phyloP scores from a whole-genome alignment of 306 rosid genomes.

The Dryas drummondii region DNA sequence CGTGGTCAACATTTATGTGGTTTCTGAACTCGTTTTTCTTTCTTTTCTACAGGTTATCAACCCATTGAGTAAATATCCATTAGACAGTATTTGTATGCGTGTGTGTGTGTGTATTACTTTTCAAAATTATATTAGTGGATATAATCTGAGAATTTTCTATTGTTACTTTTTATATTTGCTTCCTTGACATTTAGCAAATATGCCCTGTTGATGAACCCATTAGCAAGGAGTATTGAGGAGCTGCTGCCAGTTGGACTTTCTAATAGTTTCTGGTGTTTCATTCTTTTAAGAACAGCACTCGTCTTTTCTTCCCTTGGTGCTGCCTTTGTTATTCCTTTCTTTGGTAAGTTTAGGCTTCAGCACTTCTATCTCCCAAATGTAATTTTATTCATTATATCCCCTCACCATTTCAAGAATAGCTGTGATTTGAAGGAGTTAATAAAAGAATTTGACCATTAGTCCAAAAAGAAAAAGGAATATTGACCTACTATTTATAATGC shows the following conservation, averaged over 20 bases:
- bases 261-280: constrained; percentile 50
- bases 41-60: constrained; percentile 57
- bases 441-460: background rate
- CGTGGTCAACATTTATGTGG: background rate
- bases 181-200: constrained; percentile 59
- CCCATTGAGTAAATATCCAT: constrained; percentile 88
- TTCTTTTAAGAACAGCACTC: constrained; percentile 61
- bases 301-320: constrained; percentile 62
- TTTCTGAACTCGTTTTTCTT: constrained; percentile 31
- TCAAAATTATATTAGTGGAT: constrained; percentile 8
- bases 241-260: constrained; percentile 55
- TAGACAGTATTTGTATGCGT: background rate
- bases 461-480: background rate
- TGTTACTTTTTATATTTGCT: constrained; percentile 10
- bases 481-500: background rate
- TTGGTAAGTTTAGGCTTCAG: constrained; percentile 48
- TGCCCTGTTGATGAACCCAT: constrained; percentile 79
- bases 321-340: constrained; percentile 76
- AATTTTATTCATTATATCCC: background rate
- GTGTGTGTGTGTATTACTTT: background rate
- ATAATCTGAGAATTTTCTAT: constrained; percentile 17
- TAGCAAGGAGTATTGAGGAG: constrained; percentile 83
- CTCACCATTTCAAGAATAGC: background rate
- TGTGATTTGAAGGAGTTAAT: background rate
- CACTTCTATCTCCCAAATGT: background rate